Conservation (phyloP, 1,139 yeast genomes). For the Saccharomyces hybrid region DNA sequence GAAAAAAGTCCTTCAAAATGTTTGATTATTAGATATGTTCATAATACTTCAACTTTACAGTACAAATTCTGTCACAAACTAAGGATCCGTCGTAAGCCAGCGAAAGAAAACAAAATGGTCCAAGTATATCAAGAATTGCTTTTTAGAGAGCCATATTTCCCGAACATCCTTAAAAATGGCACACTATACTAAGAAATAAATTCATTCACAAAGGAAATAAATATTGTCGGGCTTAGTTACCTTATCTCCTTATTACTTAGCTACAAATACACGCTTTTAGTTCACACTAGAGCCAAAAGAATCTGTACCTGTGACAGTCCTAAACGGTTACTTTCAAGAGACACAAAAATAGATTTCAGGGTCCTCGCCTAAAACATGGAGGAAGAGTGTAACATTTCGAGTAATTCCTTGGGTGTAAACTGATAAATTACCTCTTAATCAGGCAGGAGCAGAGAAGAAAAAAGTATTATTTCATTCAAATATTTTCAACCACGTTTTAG, state of each 20-base stretch:
- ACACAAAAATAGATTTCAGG: not conserved
- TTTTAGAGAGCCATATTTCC: not conserved
- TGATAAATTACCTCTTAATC: not conserved
- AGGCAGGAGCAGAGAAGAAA: not conserved
- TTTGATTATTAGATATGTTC: not conserved
- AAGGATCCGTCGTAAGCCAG: not conserved
- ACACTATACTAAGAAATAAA: not conserved
- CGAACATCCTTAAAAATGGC: not conserved
- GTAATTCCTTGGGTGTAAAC: not conserved
- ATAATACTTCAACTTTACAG: not conserved
- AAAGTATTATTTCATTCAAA: not conserved
- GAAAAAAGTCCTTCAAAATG: not conserved
- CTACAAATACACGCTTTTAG: not conserved
- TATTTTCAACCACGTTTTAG: not conserved
- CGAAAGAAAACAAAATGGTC: not conserved
- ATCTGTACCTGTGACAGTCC: not conserved
- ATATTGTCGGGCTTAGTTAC: not conserved
- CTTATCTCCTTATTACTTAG: not conserved
- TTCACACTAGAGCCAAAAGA: not conserved
- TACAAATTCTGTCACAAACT: not conserved
- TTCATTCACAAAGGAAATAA: not conserved
- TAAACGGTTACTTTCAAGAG: not conserved
- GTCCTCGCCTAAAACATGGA: not conserved
- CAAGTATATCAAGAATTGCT: not conserved
- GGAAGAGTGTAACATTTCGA: not conserved